Evolutionary conservation across 257 asterid genomes (phyloP), one percentile per base, ranked within the genome.

Genomic region (Cordia subcordata): DNA sequence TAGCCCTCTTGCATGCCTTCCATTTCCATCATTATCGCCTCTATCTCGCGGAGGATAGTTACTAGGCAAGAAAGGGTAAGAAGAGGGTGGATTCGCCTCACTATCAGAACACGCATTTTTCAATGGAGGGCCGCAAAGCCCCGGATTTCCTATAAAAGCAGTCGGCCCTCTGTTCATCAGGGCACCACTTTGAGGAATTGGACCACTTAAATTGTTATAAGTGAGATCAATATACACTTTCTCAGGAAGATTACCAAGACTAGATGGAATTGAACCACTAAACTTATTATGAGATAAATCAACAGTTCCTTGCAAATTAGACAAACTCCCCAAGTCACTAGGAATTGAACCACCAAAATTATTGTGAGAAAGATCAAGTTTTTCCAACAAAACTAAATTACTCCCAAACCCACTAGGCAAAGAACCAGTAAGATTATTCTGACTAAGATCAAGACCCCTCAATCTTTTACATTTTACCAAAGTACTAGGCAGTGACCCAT

Each of bases 51-150:
- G 75, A 16, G 88, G 86, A 62, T 68, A 12, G 49, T 77, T 81
- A 65, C 64, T 73, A n/a, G 97, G 97, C 59, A 84, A 65, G 71
- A 58, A 79, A 4, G 96, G 96, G 37, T 73, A 46, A 8, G 84
- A 72, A 13, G 83, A 63, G 11, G 94, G 94, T 5, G 95, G 53
- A 66, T 62, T 78, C 0, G 84, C 84, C 38, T 66, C 81, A 40
- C 72, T 71, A 59, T 63, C 80, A 0, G 83, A 68, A 67, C 99
- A 92, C 5, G 70, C 83, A 6, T 82, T 79, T 54, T 78, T 84
- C 80, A 92, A 72, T 0, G 96, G 99, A 63, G 93, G 88, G 33
- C 99, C 99, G 71, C 99, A 92, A 14, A 92, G 93, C 10, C 80
- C 78, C 17, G 82, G 87, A 65, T 92, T 92, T 44, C 94, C 96